Conservation (phyloP, 1,139 yeast species). For the Geotrichum australiense region DNA sequence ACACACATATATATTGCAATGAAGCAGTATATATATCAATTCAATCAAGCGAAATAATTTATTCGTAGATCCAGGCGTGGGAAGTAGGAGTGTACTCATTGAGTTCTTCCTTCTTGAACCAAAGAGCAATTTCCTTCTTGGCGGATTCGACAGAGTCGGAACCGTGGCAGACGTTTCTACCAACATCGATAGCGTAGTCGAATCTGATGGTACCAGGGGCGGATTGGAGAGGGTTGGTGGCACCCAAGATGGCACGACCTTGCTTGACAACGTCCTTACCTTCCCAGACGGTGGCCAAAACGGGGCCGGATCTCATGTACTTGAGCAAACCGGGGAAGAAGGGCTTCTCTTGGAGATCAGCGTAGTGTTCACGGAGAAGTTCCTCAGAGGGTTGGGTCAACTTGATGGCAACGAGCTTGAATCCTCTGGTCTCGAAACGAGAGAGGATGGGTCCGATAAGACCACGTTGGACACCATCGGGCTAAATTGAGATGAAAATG, state of each 20-base stretch:
- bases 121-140: slow-evolving; percentile 86
- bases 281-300: slow-evolving; percentile 99
- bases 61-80: slow-evolving; percentile 91
- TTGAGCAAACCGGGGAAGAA: slow-evolving; percentile 90
- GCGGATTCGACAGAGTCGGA: slow-evolving; percentile 99
- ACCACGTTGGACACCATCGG: slow-evolving; percentile 99
- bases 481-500: slow-evolving; percentile 35
- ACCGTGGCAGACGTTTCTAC: slow-evolving; percentile 99
- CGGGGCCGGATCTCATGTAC: slow-evolving; percentile 98
- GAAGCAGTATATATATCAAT: too few relatives aligned
- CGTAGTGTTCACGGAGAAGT: slow-evolving; percentile 89
- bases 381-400: slow-evolving; percentile 80
- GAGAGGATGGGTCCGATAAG: slow-evolving; percentile 80
- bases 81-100: slow-evolving; percentile 84
- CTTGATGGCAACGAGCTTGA: slow-evolving; percentile 94
- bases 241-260: slow-evolving; percentile 97
- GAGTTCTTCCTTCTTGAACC: slow-evolving; percentile 98
- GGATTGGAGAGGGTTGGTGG: slow-evolving; percentile 95
- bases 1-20: too few relatives aligned
- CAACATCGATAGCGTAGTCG: slow-evolving; percentile 78
- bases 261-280: slow-evolving; percentile 99
- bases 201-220: slow-evolving; percentile 99
- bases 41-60: too few relatives aligned
- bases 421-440: slow-evolving; percentile 97
- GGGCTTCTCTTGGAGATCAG: slow-evolving; percentile 91